Evolutionary conservation across 768 basidiomycete species (phyloP).

Genomic region (Ramaria rubella): DNA sequence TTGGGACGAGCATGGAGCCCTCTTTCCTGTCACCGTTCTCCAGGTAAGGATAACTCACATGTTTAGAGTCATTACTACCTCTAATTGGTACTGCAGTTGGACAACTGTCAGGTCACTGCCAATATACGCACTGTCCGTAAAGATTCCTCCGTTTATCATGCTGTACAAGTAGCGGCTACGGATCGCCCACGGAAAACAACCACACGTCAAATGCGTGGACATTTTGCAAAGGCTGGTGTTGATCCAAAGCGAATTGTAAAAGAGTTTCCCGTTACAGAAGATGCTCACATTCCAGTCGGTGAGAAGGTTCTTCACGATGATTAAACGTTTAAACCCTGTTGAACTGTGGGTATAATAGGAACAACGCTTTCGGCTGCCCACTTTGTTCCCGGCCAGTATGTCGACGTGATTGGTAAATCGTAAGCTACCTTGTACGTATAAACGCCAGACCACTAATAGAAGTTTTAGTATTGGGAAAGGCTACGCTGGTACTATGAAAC

Average conservation of each 20-base stretch:
- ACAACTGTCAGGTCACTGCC: constrained; percentile 85
- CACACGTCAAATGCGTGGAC: constrained; percentile 77
- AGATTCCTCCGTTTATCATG: constrained; percentile 73
- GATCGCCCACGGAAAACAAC: constrained; percentile 67
- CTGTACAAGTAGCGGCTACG: constrained; percentile 88
- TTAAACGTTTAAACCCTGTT: neutral
- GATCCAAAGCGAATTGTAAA: constrained; percentile 76
- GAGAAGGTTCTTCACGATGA: constrained; percentile 26
- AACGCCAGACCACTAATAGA: constrained; percentile 9
- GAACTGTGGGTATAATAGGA: constrained; percentile 39
- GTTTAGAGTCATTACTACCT: constrained; percentile 10
- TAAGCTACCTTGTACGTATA: constrained; percentile 35
- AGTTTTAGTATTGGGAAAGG: constrained; percentile 84
- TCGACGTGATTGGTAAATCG: constrained; percentile 89
- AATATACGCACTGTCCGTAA: constrained; percentile 60
- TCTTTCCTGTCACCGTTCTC: constrained; percentile 88
- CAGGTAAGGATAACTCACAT: constrained; percentile 52
- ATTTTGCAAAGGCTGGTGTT: constrained; percentile 80
- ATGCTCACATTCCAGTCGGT: constrained; percentile 90
- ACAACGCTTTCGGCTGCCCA: constrained; percentile 87
- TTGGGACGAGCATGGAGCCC: constrained; percentile 85
- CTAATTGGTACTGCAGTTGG: constrained; percentile 43
- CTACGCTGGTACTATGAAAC: constrained; percentile 95
- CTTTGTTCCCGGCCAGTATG: constrained; percentile 95
- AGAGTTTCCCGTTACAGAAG: constrained; percentile 83